phyloP scores from a whole-genome alignment of 306 rosid species.

The Albizia julibrissin region DNA sequence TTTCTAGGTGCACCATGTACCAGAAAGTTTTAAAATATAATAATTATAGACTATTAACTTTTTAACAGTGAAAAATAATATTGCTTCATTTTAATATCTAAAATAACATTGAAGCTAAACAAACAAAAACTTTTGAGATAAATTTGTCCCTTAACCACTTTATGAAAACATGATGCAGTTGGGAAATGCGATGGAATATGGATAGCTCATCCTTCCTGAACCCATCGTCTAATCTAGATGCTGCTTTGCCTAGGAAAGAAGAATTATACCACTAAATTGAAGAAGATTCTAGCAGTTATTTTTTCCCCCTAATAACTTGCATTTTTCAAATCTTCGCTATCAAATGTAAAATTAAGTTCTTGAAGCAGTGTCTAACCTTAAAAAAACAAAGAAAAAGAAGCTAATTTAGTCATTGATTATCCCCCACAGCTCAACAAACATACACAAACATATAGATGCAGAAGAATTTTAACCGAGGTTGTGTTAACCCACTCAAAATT shows the following conservation, averaged over 20 bases:
- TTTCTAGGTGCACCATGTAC: too few species aligned
- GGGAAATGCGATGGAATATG: conserved; percentile 7
- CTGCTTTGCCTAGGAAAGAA: conserved; percentile 16
- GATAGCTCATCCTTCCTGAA: conserved; percentile 6
- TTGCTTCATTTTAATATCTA: too few species aligned
- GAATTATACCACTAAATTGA: conserved; percentile 15
- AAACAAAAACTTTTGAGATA: too few species aligned
- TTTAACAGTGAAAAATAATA: too few species aligned
- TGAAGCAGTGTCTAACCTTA: background rate
- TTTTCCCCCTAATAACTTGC: background rate
- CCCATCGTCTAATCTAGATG: background rate
- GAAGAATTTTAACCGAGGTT: background rate
- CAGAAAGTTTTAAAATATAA: too few species aligned
- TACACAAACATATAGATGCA: conserved; percentile 26
- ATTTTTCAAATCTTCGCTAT: conserved; percentile 18
- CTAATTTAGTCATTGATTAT: background rate
- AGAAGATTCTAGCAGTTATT: conserved; percentile 14
- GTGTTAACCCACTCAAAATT: conserved; percentile 11
- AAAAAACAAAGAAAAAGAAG: background rate
- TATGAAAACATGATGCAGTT: too few species aligned
- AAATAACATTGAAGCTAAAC: too few species aligned
- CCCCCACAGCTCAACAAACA: conserved; percentile 24
- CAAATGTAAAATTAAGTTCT: conserved; percentile 27
- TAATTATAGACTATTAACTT: too few species aligned
- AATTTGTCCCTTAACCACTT: too few species aligned